Conservation (phyloP, 495 filamentous ascomycete species). For the Amorphotheca resinae region DNA sequence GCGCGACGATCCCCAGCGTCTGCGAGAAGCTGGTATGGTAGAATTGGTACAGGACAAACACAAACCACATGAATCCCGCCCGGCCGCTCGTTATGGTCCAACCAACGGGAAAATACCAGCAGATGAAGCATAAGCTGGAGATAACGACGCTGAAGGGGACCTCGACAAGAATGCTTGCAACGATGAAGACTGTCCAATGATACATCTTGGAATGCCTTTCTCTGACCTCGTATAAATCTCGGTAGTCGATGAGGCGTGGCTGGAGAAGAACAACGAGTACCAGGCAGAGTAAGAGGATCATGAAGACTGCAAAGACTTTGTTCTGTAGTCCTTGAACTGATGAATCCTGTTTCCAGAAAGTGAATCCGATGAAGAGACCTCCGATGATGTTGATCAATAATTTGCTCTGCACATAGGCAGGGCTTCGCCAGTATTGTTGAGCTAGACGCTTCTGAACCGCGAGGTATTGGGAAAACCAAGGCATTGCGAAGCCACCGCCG, state of each 20-base stretch:
- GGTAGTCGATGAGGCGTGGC: conserved; percentile 51
- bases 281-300: conserved; percentile 31
- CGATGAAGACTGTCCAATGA: conserved; percentile 59
- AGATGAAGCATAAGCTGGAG: conserved; percentile 28
- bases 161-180: conserved; percentile 57
- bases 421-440: conserved; percentile 46
- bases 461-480: conserved; percentile 37
- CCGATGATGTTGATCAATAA: conserved; percentile 48
- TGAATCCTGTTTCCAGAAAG: conserved; percentile 52
- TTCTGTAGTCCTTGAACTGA: conserved; percentile 50
- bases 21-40: conserved; percentile 58
- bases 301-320: conserved; percentile 58
- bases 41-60: conserved; percentile 51
- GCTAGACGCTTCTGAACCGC: conserved; percentile 40
- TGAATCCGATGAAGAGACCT: conserved; percentile 51
- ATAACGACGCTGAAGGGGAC: conserved; percentile 54
- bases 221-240: conserved; percentile 56
- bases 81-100: conserved; percentile 30
- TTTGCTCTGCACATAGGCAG: conserved; percentile 48
- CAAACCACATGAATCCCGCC: conserved; percentile 41
- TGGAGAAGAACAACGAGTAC: conserved; percentile 36
- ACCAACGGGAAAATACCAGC: conserved; percentile 49
- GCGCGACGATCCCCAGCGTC: conserved; percentile 35
- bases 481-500: conserved; percentile 38
- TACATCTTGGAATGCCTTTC: conserved; percentile 61